phyloP scores from a whole-genome alignment of 2,329 filamentous ascomycete genomes.

The Aspergillus ochraceus region DNA sequence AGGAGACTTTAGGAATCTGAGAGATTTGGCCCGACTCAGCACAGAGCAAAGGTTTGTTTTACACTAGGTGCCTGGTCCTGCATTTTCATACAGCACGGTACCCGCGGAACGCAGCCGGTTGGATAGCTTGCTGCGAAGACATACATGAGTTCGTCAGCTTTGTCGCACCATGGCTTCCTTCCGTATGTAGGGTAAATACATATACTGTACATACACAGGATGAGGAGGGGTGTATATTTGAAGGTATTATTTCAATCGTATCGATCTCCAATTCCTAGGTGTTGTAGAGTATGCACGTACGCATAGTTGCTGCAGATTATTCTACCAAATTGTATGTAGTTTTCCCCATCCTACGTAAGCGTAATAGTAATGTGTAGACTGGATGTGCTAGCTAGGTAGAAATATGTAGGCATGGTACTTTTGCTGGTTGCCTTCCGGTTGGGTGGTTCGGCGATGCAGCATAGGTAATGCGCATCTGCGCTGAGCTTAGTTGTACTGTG shows the following conservation, averaged over 20 bases:
- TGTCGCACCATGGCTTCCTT: background rate
- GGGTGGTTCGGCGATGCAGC: background rate
- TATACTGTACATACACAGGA: too few relatives aligned
- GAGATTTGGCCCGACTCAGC: background rate
- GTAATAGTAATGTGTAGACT: too few relatives aligned
- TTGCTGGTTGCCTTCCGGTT: background rate
- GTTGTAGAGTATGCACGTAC: background rate
- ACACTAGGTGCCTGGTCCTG: background rate
- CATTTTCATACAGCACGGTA: background rate
- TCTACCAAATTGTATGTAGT: too few relatives aligned
- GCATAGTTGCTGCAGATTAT: too few relatives aligned
- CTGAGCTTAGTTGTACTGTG: background rate
- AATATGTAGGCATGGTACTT: background rate
- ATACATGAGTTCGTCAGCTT: background rate
- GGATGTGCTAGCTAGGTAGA: too few relatives aligned
- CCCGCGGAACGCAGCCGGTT: background rate
- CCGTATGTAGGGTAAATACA: background rate
- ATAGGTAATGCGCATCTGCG: background rate
- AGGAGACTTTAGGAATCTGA: too few relatives aligned
- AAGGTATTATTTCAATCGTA: background rate
- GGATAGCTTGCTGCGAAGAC: background rate
- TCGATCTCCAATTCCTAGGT: background rate
- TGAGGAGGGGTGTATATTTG: too few relatives aligned
- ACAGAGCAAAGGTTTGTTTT: background rate
- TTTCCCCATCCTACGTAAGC: too few relatives aligned